Base-by-base conservation (phyloP, 2,329 filamentous ascomycete genomes). In the Aspergillus quadricinctus region DNA sequence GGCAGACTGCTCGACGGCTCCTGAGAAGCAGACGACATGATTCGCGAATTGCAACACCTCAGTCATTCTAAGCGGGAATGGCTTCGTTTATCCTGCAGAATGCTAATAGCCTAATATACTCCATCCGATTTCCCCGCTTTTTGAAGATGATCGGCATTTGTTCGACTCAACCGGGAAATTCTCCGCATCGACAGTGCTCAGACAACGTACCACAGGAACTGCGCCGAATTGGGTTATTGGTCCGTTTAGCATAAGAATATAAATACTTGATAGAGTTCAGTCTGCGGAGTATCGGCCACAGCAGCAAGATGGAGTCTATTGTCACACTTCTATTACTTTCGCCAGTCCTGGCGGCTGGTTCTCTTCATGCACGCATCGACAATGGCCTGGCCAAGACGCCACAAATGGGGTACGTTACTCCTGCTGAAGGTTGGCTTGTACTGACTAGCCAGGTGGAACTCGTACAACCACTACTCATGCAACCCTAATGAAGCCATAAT, bases 401-500 rank as follows among this genome's bases (percentile, higher is more conserved):
- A 25, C 68, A 64, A 7, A 71, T 70, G 68, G 68, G 67, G 67
- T 70, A 59, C 10, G 57, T 53, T 2, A 17, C 3, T 23, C 29
- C 14, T 8, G 37, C 23, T 17, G 31, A 17, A 17, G 14, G 7
- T 37, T 5, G 9, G 2, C 14, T 45, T 17, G 21, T 10, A 11
- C 21, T 49, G 21, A 55, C 46, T 31, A 14, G 0, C 58, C 66
- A 59, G 82, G 11, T 86, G 82, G 82, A 85, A 85, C 58, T 80
- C 78, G 2, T 86, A 86, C 61, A 86, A 86, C 53, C 73, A 78
- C 43, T 83, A 82, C 66, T 73, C 70, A 50, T 84, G 82, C 64
- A 68, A 69, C 1, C 79, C 79, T 0, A 79, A 72, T 43, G 78
- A 83, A 59, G 67, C 66, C 0, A 79, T 80, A 40, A 78, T 83